Evolutionary conservation across 345 rosid species (phyloP).

Genomic region (Eutrema heterophyllum): DNA sequence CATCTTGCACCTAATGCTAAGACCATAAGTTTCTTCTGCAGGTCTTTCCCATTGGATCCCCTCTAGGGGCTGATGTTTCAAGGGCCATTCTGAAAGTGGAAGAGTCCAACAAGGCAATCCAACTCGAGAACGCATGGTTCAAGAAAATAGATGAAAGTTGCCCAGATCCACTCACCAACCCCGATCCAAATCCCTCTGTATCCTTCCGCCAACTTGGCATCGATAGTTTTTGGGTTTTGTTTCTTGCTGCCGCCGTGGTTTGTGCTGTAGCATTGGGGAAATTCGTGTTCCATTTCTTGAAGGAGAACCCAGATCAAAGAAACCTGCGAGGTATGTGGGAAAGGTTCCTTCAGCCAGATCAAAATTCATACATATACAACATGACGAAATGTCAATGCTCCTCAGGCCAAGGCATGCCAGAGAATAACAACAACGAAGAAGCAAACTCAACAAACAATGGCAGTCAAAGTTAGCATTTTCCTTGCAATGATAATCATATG

Average conservation of each 20-base stretch:
- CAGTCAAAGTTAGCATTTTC: neutral
- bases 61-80: conserved; percentile 39
- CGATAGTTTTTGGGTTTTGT: conserved; percentile 40
- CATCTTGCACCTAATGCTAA: neutral
- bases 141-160: conserved; percentile 8
- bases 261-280: conserved; percentile 1
- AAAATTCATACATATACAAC: neutral
- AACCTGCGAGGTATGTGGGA: neutral
- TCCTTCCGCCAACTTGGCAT: conserved; percentile 33
- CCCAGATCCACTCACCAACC: conserved; percentile 22
- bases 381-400: neutral
- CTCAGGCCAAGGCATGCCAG: neutral
- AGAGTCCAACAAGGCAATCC: conserved; percentile 25
- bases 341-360: conserved; percentile 3
- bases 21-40: neutral
- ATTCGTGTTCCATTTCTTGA: neutral
- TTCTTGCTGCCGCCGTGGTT: conserved; percentile 25
- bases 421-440: neutral
- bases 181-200: conserved; percentile 6
- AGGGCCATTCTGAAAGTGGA: conserved; percentile 38
- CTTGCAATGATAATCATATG: too few relatives aligned
- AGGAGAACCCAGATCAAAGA: neutral
- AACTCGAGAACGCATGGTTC: conserved; percentile 34
- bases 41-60: conserved; percentile 44
- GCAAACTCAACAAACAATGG: neutral